Base-by-base conservation (phyloP, 106 monocot genomes). In the Xerophyta viscosa region DNA sequence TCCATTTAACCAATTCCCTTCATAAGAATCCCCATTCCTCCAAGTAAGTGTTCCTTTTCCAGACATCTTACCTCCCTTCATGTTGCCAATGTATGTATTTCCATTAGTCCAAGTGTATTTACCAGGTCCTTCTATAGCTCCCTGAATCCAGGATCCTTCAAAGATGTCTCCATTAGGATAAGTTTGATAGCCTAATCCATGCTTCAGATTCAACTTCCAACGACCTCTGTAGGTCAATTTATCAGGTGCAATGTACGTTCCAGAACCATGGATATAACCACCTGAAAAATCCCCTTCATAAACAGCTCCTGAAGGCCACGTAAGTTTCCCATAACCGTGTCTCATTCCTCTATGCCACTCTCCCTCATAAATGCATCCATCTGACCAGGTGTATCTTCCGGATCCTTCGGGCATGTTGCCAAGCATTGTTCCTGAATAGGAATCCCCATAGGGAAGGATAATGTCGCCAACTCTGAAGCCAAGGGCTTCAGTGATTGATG, bases 141-240 rank as follows among this genome's bases (percentile, higher is more conserved):
- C 94, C 43, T 84, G 88, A 39, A 94, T 94, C 94, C 94, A 94
- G 19, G 94, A 85, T 57, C 94, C 94, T 57, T 94, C 81, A 65
- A 84, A 88, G 12, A 66, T 27, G 66, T 94, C 94, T 51, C 94
- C 88, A 75, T 84, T 94, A 43, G 88, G 81, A 57, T 63, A 76
- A 5, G 61, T 81, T 60, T 88, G 81, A 60, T 24, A 68, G 18
- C 94, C 94, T 47, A 88, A 49, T 0, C 88, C 94, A 59, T 94
- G 94, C 46, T 88, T 88, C 27, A 65, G 78, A 66, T 81, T 94
- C 46, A 94, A 66, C 54, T 84, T 94, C 81, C 88, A 94, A 9
- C 94, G 71, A 22, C 94, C 94, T 52, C 69, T 79, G 66, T 87
- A 93, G 24, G 60, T 70, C 50, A 78, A 71, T 11, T 74, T 72